Conservation (phyloP, 768 basidiomycete genomes). For the Russula emetica region DNA sequence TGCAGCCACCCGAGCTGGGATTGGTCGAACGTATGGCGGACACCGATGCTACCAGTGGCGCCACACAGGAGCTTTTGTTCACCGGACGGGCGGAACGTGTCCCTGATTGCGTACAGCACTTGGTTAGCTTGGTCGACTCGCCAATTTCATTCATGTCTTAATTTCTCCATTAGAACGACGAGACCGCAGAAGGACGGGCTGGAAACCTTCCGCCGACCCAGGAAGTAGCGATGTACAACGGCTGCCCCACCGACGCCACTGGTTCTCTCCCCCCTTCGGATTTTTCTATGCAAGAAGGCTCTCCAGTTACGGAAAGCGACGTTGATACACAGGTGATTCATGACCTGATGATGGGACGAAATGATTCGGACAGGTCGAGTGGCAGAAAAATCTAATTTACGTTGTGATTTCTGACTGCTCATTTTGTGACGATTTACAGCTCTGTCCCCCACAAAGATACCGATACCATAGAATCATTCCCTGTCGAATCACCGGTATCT, state of each 20-base stretch:
- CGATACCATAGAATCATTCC: conserved; percentile 41
- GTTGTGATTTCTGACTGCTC: conserved; percentile 10
- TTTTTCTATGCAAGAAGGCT: conserved; percentile 12
- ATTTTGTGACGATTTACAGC: background rate
- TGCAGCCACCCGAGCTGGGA: conserved; percentile 32
- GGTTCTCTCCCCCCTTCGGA: conserved; percentile 28
- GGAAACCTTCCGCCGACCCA: conserved; percentile 31
- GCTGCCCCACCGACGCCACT: background rate
- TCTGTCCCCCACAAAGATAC: conserved; percentile 33
- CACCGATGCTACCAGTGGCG: conserved; percentile 47
- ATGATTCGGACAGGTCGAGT: conserved; percentile 22
- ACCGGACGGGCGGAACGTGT: conserved; percentile 20
- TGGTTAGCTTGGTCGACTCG: conserved; percentile 10
- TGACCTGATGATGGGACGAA: conserved; percentile 31
- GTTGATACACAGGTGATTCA: conserved; percentile 42
- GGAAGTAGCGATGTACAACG: background rate
- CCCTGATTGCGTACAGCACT: conserved; percentile 20
- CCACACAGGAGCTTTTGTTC: conserved; percentile 28
- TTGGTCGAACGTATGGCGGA: conserved; percentile 38
- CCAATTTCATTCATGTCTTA: background rate
- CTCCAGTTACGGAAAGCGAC: conserved; percentile 27
- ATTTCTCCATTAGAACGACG: conserved; percentile 13
- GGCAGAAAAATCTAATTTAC: conserved; percentile 50
- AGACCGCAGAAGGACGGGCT: background rate
- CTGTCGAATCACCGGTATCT: conserved; percentile 18